Evolutionary conservation across 306 rosid genomes (phyloP).

Genomic region (Fragaria vesca): DNA sequence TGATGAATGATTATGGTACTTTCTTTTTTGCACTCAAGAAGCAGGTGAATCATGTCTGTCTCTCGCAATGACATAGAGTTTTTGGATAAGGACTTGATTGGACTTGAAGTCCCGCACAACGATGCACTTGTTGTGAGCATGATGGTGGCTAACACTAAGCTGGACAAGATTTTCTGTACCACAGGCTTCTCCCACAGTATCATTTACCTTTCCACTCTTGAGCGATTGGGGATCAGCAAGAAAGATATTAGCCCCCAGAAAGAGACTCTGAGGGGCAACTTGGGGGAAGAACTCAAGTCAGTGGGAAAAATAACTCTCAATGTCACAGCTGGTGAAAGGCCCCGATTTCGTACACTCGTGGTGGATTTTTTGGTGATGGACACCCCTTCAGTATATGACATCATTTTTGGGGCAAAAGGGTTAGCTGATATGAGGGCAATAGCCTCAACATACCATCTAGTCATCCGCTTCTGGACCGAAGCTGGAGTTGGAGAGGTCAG

Average conservation of each 20-base stretch:
- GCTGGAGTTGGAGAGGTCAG: slow-evolving; percentile 1
- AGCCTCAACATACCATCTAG: background rate
- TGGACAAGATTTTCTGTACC: background rate
- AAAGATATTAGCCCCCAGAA: background rate
- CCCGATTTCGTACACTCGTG: background rate
- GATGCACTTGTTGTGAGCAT: slow-evolving; percentile 1
- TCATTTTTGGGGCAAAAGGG: background rate
- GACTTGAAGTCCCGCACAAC: background rate
- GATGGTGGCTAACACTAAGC: slow-evolving; percentile 4
- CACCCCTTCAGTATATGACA: background rate
- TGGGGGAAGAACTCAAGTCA: background rate
- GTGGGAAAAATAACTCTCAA: background rate
- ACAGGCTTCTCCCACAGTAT: background rate
- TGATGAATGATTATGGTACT: background rate
- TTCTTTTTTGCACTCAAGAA: background rate
- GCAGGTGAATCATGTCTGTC: slow-evolving; percentile 1
- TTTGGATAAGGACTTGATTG: background rate
- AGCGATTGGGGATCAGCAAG: slow-evolving; percentile 2
- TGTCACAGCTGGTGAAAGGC: slow-evolving; percentile 9
- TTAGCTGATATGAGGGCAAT: background rate
- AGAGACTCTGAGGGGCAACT: background rate
- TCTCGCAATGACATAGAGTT: background rate
- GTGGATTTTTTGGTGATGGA: slow-evolving; percentile 10
- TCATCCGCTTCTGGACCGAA: background rate
- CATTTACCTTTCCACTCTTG: slow-evolving; percentile 1